Evolutionary conservation across 805 yeast species (phyloP), one percentile per base, ranked within the genome.

Genomic region (Barnettozyma vustinii): DNA sequence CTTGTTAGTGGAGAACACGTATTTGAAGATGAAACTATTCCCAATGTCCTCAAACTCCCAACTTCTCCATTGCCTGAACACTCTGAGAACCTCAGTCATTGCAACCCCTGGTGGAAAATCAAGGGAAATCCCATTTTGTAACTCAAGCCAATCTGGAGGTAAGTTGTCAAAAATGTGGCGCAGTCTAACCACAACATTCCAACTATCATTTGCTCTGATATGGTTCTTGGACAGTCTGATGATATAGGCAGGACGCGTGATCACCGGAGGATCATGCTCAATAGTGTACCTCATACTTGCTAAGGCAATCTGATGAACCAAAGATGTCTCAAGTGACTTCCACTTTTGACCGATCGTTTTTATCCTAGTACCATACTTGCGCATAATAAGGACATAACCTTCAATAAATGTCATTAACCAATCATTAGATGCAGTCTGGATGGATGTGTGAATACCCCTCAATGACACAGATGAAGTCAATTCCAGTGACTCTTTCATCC

Each of bases 181-280:
- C 40, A 94, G 66, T 35, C 96, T 74, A 2, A 89, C 80, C 40
- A 88, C 71, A 19, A 91, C 76, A 57, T 88, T 86, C 99, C 99
- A 94, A 58, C 95, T 81, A 56, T 89, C 87, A 52, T 81, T 79
- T 21, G 83, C 79, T 54, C 99, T 72, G 2, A 89, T 80, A 66
- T 91, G 97, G 21, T 81, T 77, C 18, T 75, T 73, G 2, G 83
- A 76, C 3, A 90, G 76, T 46, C 96, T 73, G 43, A 88, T 77
- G 27, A 89, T 80, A 57, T 86, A 83, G 0, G 97, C 84, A 0
- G 97, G 97, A 45, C 89, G 84, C 1, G 97, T 91, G 46, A 92
- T 75, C 18, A 90, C 96, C 6, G 87, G 81, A 0, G 98, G 95
- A 58, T 94, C 98, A 53, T 87, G 87, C 44, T 81, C 81, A 40